phyloP scores from a whole-genome alignment of 192 early-diverging fungal genomes.

The Radiomyces spectabilis region DNA sequence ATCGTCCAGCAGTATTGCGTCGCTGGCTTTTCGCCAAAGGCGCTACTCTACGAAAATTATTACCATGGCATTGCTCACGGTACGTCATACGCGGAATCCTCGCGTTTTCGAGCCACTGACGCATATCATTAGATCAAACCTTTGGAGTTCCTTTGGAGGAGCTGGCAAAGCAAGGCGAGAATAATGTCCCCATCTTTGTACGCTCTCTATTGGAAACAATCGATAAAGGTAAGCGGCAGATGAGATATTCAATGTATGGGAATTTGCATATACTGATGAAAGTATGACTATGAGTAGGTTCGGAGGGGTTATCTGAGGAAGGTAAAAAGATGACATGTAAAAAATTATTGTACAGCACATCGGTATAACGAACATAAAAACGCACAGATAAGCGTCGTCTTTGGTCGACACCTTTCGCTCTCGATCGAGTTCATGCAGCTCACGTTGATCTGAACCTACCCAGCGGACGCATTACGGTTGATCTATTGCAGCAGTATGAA shows the following conservation, averaged over 20 bases:
- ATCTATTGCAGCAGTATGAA: slow-evolving; percentile 48
- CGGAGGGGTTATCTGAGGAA: background rate
- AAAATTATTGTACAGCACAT: background rate
- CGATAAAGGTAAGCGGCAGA: slow-evolving; percentile 37
- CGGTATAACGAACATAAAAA: no score
- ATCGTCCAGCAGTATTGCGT: slow-evolving; percentile 69
- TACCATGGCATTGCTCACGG: slow-evolving; percentile 58
- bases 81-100: slow-evolving; percentile 1
- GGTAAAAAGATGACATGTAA: slow-evolving; percentile 1
- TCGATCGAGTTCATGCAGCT: slow-evolving; percentile 54
- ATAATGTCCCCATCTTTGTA: slow-evolving; percentile 54
- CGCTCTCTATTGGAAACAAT: slow-evolving; percentile 53
- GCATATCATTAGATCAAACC: slow-evolving; percentile 47
- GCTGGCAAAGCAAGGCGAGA: slow-evolving; percentile 48
- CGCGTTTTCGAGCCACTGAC: background rate
- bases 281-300: background rate
- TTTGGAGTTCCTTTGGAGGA: slow-evolving; percentile 73
- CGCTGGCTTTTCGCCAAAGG: slow-evolving; percentile 59
- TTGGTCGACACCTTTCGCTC: slow-evolving; percentile 55
- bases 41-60: slow-evolving; percentile 62
- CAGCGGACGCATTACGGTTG: slow-evolving; percentile 42
- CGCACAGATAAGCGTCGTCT: no score
- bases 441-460: slow-evolving; percentile 57
- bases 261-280: background rate
- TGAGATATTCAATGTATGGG: background rate